These are phyloP conservation scores for Debaryomyces sp. DNA, from an alignment of 1,139 yeast species.

Conservation along the genomic window DNA sequence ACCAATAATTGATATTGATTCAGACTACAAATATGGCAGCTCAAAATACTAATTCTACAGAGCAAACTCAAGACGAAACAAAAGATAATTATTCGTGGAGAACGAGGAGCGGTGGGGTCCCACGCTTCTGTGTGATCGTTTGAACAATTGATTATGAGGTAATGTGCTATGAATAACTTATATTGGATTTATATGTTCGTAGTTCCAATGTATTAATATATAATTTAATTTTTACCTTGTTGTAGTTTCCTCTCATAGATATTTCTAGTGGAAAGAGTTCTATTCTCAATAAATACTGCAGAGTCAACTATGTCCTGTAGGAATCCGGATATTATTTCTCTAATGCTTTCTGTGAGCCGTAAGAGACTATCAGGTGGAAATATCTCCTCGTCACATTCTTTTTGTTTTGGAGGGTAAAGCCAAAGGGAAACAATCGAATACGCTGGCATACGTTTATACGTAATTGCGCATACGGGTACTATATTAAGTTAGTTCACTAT, in stretches of 20 bases:
- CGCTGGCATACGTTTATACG: conserved; percentile 16
- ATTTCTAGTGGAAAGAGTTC: conserved; percentile 11
- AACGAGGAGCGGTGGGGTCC: not conserved
- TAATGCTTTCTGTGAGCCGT: conserved; percentile 18
- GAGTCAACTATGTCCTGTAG: conserved; percentile 12
- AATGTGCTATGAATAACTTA: conserved; percentile 1
- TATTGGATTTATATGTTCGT: conserved; percentile 2
- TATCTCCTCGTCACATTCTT: conserved; percentile 6
- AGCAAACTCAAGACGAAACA: not conserved
- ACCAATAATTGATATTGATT: not conserved
- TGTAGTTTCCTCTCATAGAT: conserved; percentile 7
- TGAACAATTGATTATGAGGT: not conserved
- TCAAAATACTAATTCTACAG: conserved; percentile 6
- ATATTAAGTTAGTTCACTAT: conserved; percentile 12
- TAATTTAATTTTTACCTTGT: not conserved
- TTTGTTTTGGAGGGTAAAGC: conserved; percentile 20
- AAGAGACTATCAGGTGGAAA: conserved; percentile 14
- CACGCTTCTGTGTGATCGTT: conserved; percentile 5
- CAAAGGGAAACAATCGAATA: conserved; percentile 27
- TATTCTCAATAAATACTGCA: conserved; percentile 20
- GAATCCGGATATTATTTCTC: conserved; percentile 13
- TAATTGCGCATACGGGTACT: conserved; percentile 25
- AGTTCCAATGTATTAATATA: conserved; percentile 4
- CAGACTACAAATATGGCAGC: conserved; percentile 2
- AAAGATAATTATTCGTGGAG: conserved; percentile 4